Base-by-base conservation (phyloP, 1,139 yeast species). In the Kodamaea sp. region DNA sequence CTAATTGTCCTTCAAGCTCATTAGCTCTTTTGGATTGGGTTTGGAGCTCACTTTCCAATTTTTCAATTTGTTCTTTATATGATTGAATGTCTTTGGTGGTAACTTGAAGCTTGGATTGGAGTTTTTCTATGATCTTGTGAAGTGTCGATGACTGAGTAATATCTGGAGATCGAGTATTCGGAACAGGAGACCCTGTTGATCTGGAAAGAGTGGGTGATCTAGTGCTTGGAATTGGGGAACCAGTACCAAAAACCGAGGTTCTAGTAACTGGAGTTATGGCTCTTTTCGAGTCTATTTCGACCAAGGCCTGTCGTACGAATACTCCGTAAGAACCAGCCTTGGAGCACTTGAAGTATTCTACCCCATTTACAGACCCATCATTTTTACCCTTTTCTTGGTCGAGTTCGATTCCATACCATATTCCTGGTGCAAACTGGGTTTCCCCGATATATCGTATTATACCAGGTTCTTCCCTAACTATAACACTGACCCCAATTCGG, bases 321-420 rank as follows among this genome's bases (percentile, higher is more conserved):
- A 81, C 55, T 0, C 97, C 97, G 53, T 74, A 73, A 11, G 41
- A 46, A 2, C 59, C 53, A 43, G 58, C 40, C 2, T 63, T 62
- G 16, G 51, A 43, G 26, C 87, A 73, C 2, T 66, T 59, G 47
- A 90, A 90, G 55, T 89, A 87, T 29, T 66, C 47, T 0, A 61
- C 59, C 0, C 87, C 94, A 19, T 78, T 66, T 1, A 89, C 77
- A 1, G 81, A 62, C 0, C 97, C 97, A 50, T 89, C 77, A 49
- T 90, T 88, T 57, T 82, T 85, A 1, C 97, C 97, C 0, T 51
- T 52, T 0, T 83, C 76, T 10, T 63, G 62, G 20, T 75, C 78
- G 23, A 88, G 67, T 48, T 83, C 88, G 3, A 90, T 69, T 0
- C 97, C 97, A 9, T 81, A 67, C 97, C 97, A 90, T 1, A 46